Evolutionary conservation across 2,329 filamentous ascomycete genomes (phyloP), one percentile per base, ranked within the genome.

Genomic region (Botrytis fabae): DNA sequence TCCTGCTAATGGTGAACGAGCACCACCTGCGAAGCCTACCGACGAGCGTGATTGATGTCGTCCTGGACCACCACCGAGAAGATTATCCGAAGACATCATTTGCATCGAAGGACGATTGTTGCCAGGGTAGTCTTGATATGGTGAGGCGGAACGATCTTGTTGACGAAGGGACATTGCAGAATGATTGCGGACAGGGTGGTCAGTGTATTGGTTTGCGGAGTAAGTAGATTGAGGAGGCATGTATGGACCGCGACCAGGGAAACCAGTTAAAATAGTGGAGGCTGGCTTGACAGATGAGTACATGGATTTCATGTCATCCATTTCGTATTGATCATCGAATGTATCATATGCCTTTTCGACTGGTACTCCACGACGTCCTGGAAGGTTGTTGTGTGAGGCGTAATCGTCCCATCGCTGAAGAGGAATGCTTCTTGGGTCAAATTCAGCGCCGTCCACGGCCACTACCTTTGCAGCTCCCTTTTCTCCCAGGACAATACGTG

Each of bases 321-420:
- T 95, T 83, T 99, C 96, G 80, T 94, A 97, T 75, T 92, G 90
- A 75, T 95, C 92, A 59, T 91, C 89, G 78, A 93, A 95, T 62
- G 86, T 88, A 38, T 89, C 87, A 74, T 87, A 87, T 76, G 85
- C 83, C 83, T 94, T 93, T 82, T 93, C 92, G 54, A 85, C 83
- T 70, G 86, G 85, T 44, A 89, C 87, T 71, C 94, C 95, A 74
- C 96, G 94, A 74, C 95, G 93, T 28, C 96, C 96, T 48, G 96
- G 96, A 12, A 99, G 90, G 78, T 93, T 93, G 85, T 98, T 98
- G 74, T 87, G 82, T 54, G 90, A 81, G 10, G 96, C 96, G 79
- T 99, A 99, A 82, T 98, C 96, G 81, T 99, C 96, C 96, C 96
- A 99, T 76, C 94, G 90, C 83, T 98, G 95, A 20, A 98, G 89